phyloP scores from a whole-genome alignment of 352 stramenopile genomes.

The Plasmopara muralis region DNA sequence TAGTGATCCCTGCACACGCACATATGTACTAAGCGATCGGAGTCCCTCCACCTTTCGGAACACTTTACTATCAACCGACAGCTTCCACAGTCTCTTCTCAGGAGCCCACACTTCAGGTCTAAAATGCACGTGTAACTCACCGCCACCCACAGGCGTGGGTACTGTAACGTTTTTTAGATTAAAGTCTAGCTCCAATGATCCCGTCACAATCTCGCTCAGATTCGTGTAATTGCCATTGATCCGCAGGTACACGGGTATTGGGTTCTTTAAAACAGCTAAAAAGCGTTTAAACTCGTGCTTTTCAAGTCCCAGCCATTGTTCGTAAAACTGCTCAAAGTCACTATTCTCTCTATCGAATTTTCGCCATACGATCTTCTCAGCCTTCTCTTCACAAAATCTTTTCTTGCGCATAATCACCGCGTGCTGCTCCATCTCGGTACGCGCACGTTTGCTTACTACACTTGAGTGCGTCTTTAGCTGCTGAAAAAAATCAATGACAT shows the following conservation, averaged over 20 bases:
- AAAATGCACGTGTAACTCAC: constrained; percentile 49
- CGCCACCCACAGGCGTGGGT: constrained; percentile 44
- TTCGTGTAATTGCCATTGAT: constrained; percentile 82
- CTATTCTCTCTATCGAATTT: constrained; percentile 82
- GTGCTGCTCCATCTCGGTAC: constrained; percentile 50
- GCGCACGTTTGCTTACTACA: constrained; percentile 37
- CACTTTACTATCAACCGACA: constrained; percentile 64
- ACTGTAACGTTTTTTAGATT: constrained; percentile 48
- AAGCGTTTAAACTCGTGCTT: constrained; percentile 79
- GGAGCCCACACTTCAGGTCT: constrained; percentile 59
- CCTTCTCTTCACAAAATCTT: constrained; percentile 52
- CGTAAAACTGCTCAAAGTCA: constrained; percentile 82
- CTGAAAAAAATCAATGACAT: constrained; percentile 56
- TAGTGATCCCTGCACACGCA: constrained; percentile 83
- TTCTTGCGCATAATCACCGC: constrained; percentile 50
- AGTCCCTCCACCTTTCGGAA: constrained; percentile 86
- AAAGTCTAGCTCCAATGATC: constrained; percentile 66
- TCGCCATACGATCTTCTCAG: constrained; percentile 83
- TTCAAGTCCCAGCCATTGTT: constrained; percentile 54
- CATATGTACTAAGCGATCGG: constrained; percentile 88
- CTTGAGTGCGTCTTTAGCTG: constrained; percentile 29
- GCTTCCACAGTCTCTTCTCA: constrained; percentile 67
- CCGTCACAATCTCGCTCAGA: constrained; percentile 74
- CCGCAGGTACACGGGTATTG: constrained; percentile 78
- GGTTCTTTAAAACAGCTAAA: constrained; percentile 62